Percentiles rank a stretch among this genome's conserved stretches.
phyloP scores from a whole-genome alignment of 306 rosid genomes.

The Amphicarpaea edgeworthii region DNA sequence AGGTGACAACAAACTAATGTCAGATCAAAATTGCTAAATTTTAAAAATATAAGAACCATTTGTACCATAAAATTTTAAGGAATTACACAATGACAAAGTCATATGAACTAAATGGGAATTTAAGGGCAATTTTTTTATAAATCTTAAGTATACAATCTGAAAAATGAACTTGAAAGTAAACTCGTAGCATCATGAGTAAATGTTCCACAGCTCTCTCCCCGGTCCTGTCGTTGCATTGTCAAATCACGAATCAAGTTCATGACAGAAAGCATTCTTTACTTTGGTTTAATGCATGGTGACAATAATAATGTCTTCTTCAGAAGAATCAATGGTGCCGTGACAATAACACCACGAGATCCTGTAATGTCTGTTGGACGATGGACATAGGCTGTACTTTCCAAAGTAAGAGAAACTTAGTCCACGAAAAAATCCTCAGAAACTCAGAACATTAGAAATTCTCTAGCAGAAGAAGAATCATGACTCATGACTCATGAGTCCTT shows the following conservation, averaged over 20 bases:
- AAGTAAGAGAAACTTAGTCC: slow-evolving; percentile 5
- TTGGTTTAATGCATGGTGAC: slow-evolving; percentile 19
- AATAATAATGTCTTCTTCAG: slow-evolving; percentile 9
- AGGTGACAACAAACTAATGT: too few species aligned
- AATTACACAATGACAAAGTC: too few species aligned
- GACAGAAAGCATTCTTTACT: slow-evolving; percentile 13
- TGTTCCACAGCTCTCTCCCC: slow-evolving; percentile 27
- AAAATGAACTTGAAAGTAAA: background rate
- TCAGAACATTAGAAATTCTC: background rate
- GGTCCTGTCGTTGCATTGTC: slow-evolving; percentile 34
- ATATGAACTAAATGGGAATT: too few species aligned
- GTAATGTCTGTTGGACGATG: slow-evolving; percentile 43
- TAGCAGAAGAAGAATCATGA: background rate
- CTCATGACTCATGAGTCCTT: too few species aligned
- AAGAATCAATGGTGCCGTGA: slow-evolving; percentile 9
- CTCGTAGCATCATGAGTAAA: background rate
- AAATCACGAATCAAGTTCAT: slow-evolving; percentile 35
- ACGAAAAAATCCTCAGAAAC: background rate
- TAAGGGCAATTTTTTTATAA: too few species aligned
- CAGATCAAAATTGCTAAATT: too few species aligned
- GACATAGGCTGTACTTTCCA: slow-evolving; percentile 13
- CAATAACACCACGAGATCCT: slow-evolving; percentile 12
- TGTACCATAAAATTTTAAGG: too few species aligned
- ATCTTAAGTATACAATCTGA: background rate
- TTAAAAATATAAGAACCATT: too few species aligned